Percentiles rank a stretch among this genome's conserved stretches.
phyloP scores from a whole-genome alignment of 495 filamentous ascomycete species.

The Apiosordaria backusii region DNA sequence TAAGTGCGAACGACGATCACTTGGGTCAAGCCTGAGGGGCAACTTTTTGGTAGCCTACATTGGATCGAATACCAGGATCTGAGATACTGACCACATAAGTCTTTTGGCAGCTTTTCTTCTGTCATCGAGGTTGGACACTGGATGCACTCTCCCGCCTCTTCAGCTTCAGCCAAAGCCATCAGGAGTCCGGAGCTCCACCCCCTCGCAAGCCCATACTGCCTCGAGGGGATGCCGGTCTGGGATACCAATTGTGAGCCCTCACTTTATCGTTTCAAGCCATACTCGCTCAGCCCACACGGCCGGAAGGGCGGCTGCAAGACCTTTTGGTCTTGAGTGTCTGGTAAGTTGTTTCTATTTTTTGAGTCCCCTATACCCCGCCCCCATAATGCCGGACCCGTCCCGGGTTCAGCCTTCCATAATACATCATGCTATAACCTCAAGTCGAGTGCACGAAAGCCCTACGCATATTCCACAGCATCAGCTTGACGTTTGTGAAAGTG shows the following conservation, averaged over 20 bases:
- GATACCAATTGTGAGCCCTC: not conserved
- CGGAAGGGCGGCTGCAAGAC: not conserved
- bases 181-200: conserved; percentile 1
- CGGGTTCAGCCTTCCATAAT: not conserved
- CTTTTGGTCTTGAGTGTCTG: conserved; percentile 7
- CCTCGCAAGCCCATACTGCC: not conserved
- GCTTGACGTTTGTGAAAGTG: not conserved
- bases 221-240: not conserved
- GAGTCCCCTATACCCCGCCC: conserved; percentile 15
- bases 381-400: conserved; percentile 14
- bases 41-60: not conserved
- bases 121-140: not conserved
- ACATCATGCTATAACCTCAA: not conserved
- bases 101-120: conserved; percentile 1
- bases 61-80: not conserved
- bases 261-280: not conserved
- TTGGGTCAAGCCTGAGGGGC: not conserved
- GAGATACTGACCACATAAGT: not conserved
- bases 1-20: not conserved
- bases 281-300: not conserved
- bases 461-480: not conserved
- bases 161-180: conserved; percentile 2
- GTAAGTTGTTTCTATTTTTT: not conserved
- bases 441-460: not conserved
- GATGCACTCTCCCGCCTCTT: not conserved